Evolutionary conservation across 176 grass and related monocot species (phyloP), one percentile per base, ranked within the genome.

Genomic region (Rhynchospora pubera): DNA sequence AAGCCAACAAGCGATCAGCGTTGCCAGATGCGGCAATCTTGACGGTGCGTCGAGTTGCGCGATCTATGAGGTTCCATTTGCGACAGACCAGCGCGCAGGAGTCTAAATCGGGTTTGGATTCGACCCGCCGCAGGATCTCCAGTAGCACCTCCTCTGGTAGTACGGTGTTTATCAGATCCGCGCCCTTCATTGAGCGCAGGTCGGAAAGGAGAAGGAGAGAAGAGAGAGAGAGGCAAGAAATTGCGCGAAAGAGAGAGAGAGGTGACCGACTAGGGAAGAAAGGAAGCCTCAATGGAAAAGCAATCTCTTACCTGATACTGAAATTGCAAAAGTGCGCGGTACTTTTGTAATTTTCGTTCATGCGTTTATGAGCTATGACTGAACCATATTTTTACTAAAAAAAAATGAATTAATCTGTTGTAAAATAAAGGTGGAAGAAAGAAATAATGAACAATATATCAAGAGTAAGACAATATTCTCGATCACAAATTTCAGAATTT

Each of bases 61-160:
- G 90, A 51, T 97, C 94, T 14, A 89, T 81, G 69, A 55, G 71
- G 80, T 69, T 78, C 94, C 94, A 97, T 56, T 87, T 85, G 77
- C 84, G 84, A 82, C 91, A 97, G 18, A 92, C 89, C 62, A 97
- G 86, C 14, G 91, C 45, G 75, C 89, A 97, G 19, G 89, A 84
- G 79, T 92, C 94, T 16, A 79, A 83, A 87, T 97, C 91, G 63
- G 84, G 55, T 79, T 97, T 97, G 62, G 51, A 56, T 66, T 86
- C 87, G 6, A 97, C 75, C 39, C 85, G 84, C 43, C 84, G 80
- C 46, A 97, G 78, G 28, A 97, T 86, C 14, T 90, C 85, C 22
- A 84, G 63, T 7, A 97, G 64, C 81, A 94, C 67, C 79, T 92
- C 91, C 74, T 94, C 89, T 4, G 88, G 94, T 4, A 97, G 89